Percentiles rank a stretch among this genome's conserved stretches.
These are phyloP conservation scores for Imleria badia DNA, from an alignment of 768 basidiomycete genomes.

Conservation along the genomic window DNA sequence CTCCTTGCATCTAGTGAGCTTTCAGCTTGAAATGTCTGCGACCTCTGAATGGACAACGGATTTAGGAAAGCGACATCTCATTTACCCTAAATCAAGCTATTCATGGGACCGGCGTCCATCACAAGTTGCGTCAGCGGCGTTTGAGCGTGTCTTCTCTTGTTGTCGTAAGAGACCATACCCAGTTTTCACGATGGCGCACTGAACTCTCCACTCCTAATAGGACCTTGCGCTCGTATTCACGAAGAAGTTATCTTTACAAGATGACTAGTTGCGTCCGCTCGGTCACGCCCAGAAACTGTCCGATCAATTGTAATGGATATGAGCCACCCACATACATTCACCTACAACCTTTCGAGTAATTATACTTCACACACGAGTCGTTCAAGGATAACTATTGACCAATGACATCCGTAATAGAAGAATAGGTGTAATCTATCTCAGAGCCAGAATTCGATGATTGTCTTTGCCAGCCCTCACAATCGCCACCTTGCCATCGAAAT, in stretches of 20 bases:
- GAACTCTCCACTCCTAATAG: conserved; percentile 12
- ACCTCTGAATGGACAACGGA: too few species aligned
- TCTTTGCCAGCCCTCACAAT: conserved; percentile 77
- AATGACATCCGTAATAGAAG: neutral
- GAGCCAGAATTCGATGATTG: conserved; percentile 86
- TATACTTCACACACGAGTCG: neutral
- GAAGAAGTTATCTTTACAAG: too few species aligned
- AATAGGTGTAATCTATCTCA: conserved; percentile 22
- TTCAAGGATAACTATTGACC: neutral
- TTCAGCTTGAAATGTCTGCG: neutral
- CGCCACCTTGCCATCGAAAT: conserved; percentile 69
- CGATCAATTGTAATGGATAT: neutral
- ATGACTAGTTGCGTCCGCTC: too few species aligned
- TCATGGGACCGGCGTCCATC: neutral
- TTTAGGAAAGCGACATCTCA: neutral
- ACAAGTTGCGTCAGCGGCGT: conserved; percentile 5
- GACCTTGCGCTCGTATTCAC: too few species aligned
- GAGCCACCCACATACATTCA: neutral
- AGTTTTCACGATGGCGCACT: neutral
- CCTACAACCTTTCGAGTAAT: conserved; percentile 2
- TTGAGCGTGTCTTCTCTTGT: conserved; percentile 22
- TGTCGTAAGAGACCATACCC: conserved; percentile 16
- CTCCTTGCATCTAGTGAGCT: neutral
- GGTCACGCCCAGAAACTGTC: neutral
- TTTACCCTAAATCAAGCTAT: conserved; percentile 3